Evolutionary conservation across 257 asterid genomes (phyloP).

Genomic region (Ballota nigra): DNA sequence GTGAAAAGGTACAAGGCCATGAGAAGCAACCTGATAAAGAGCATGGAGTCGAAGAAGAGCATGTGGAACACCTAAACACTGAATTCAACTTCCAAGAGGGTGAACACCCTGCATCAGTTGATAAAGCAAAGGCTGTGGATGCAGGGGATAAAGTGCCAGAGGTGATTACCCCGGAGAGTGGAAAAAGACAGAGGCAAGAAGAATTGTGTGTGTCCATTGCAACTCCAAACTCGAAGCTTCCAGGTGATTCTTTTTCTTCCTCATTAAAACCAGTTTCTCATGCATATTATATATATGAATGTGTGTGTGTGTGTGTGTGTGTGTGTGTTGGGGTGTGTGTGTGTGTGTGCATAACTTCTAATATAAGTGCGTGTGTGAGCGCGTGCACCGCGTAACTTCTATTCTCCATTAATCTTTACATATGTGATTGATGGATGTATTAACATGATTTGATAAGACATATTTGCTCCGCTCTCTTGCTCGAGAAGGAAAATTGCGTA

Average conservation of each 20-base stretch:
- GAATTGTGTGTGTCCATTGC: slow-evolving; percentile 37
- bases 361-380: too few species aligned
- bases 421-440: slow-evolving; percentile 1
- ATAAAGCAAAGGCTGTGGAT: slow-evolving; percentile 24
- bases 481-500: background rate
- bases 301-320: background rate
- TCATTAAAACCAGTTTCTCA: slow-evolving; percentile 12
- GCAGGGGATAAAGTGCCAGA: slow-evolving; percentile 25
- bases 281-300: background rate
- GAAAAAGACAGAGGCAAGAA: slow-evolving; percentile 26
- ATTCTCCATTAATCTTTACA: background rate
- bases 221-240: slow-evolving; percentile 40
- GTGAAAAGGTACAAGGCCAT: slow-evolving; percentile 18
- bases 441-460: slow-evolving; percentile 11
- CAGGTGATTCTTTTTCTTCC: slow-evolving; percentile 39
- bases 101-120: slow-evolving; percentile 32
- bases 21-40: slow-evolving; percentile 31
- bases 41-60: slow-evolving; percentile 26
- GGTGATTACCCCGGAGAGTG: slow-evolving; percentile 29
- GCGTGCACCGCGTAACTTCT: too few species aligned
- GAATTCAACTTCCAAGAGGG: slow-evolving; percentile 21
- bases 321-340: background rate
- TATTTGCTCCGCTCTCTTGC: background rate
- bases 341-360: background rate
- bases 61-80: slow-evolving; percentile 8